phyloP scores from a whole-genome alignment of 2,329 filamentous ascomycete genomes.

The Phaeosphaeria sp. region DNA sequence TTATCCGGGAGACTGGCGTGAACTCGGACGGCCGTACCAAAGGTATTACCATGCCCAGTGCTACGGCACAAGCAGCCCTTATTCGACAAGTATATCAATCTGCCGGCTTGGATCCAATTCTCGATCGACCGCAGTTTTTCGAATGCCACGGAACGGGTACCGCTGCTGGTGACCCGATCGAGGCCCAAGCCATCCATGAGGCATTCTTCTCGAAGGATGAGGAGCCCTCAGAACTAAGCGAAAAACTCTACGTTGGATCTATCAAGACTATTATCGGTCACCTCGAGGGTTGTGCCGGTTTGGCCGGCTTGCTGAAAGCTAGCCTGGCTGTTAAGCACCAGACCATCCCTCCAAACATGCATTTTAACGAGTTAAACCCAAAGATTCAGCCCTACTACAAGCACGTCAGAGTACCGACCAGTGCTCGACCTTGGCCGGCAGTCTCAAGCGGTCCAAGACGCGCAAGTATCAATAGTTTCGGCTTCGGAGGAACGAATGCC shows the following conservation, averaged over 20 bases:
- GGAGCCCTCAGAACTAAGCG: not conserved
- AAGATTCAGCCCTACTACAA: conserved; percentile 32
- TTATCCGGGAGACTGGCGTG: conserved; percentile 44
- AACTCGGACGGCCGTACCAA: conserved; percentile 50
- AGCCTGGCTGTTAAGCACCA: conserved; percentile 33
- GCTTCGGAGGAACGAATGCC: conserved; percentile 37
- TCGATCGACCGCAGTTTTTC: conserved; percentile 38
- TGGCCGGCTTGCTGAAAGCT: conserved; percentile 48
- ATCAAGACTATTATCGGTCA: conserved; percentile 52
- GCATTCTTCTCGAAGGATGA: conserved; percentile 12
- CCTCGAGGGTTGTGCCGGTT: conserved; percentile 47
- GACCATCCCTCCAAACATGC: conserved; percentile 43
- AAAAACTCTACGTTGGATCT: not conserved
- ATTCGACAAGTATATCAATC: conserved; percentile 43
- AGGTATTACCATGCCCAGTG: conserved; percentile 51
- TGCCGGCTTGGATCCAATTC: conserved; percentile 42
- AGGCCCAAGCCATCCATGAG: conserved; percentile 26
- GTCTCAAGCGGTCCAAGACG: not conserved
- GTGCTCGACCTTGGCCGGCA: conserved; percentile 17
- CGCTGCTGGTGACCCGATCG: conserved; percentile 38
- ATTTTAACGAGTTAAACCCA: conserved; percentile 39
- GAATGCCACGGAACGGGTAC: conserved; percentile 54
- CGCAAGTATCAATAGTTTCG: conserved; percentile 33
- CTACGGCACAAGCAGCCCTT: conserved; percentile 52
- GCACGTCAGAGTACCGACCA: conserved; percentile 13